Evolutionary conservation across 768 basidiomycete species (phyloP), one percentile per base, ranked within the genome.

Genomic region (Pisolithus orientalis): DNA sequence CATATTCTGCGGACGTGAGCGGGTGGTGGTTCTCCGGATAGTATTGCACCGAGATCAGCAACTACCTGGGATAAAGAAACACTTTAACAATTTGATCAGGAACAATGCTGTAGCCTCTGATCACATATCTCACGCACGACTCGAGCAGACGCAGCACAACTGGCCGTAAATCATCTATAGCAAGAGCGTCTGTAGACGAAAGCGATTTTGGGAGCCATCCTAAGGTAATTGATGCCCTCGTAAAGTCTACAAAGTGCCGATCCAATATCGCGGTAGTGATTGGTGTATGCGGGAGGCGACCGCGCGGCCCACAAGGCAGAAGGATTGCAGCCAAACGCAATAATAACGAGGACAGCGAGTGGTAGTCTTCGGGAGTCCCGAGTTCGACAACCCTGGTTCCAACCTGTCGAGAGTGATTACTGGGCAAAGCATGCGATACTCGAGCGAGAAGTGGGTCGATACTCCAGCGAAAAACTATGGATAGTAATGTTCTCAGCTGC

Each of bases 401-500:
- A 7, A 54, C 48, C 14, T 38, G 54, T 17, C 57, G 48, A 10
- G 56, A 42, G 6, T 64, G 51, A 37, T 64, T 67, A 43, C 58
- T 57, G 16, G 72, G 70, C 78, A 74, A 78, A 38, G 68, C 62
- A 47, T 65, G 63, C 25, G 62, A 60, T n/a, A 82, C 66, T 47
- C 70, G 72, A 11, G 64, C 56, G 38, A 86, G 70, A 4, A 84
- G 61, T 3, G 79, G 79, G 13, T 83, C 77, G 3, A 80, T 65
- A 6, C 80, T 85, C 89, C 88, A 89, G 57, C 80, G 83, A 62
- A 91, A 87, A 27, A 78, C 64, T 53, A 91, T 76, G 13, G 85
- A 79, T 14, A 87, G 62, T 29, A 90, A 72, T 0, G 82, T 84
- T 24, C 83, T 77, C 2, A 91, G 63, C 53, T 80, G 69, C 5